These are phyloP conservation scores for Diutina siamensis DNA, from an alignment of 1,139 yeast genomes.

Conservation along the genomic window DNA sequence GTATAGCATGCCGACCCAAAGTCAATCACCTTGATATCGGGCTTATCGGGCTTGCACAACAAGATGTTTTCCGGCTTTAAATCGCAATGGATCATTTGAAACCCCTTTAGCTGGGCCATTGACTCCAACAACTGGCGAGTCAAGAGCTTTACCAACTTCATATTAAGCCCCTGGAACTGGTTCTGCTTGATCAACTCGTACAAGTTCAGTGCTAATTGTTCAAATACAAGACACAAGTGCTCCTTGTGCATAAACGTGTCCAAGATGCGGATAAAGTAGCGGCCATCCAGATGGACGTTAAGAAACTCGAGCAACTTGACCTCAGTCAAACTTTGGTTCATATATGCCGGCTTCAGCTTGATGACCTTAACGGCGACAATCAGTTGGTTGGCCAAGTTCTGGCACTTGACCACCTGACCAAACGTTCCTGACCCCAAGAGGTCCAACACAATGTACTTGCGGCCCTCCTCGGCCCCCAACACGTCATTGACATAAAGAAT, in stretches of 20 bases:
- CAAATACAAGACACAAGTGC: conserved; percentile 88
- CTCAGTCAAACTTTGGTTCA: conserved; percentile 87
- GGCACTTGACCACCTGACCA: conserved; percentile 98
- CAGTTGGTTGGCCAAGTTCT: conserved; percentile 77
- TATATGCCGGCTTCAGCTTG: conserved; percentile 82
- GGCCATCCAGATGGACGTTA: conserved; percentile 63
- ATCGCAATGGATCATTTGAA: conserved; percentile 89
- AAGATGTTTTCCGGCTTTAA: conserved; percentile 92
- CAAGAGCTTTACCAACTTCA: conserved; percentile 67
- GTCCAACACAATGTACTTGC: conserved; percentile 81
- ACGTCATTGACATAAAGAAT: conserved; percentile 90
- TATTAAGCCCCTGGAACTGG: conserved; percentile 82
- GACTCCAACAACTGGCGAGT: conserved; percentile 76
- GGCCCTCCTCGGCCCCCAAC: conserved; percentile 76
- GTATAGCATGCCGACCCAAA: conserved; percentile 97
- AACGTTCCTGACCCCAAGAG: conserved; percentile 93
- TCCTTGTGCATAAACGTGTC: conserved; percentile 90
- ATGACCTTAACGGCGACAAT: conserved; percentile 92
- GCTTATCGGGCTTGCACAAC: conserved; percentile 70
- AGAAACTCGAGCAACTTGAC: conserved; percentile 76
- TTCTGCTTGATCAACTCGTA: conserved; percentile 89
- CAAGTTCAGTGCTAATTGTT: conserved; percentile 73
- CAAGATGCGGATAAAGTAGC: conserved; percentile 63
- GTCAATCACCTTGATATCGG: conserved; percentile 86
- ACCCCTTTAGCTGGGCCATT: conserved; percentile 65